A percentile compares a stretch with the other conserved stretches of the same genome.
phyloP scores from a whole-genome alignment of 805 yeast species.

The Kurtzmaniella cleridarum region DNA sequence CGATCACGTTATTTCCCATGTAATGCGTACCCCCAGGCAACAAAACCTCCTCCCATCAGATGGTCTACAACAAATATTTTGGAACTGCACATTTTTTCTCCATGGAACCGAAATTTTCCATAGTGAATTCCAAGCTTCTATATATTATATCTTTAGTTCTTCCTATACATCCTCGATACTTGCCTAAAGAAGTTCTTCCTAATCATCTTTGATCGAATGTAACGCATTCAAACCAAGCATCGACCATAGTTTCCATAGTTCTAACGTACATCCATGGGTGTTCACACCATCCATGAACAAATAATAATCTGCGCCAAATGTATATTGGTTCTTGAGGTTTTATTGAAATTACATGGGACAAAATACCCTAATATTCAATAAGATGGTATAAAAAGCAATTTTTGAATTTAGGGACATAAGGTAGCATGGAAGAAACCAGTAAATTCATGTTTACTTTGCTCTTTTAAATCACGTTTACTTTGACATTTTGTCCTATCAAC shows the following conservation, averaged over 20 bases:
- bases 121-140: slow-evolving; percentile 7
- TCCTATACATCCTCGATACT: slow-evolving; percentile 7
- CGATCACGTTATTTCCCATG: slow-evolving; percentile 6
- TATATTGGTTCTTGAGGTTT: slow-evolving; percentile 4
- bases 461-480: too few species aligned
- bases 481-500: too few species aligned
- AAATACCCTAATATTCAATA: slow-evolving; percentile 6
- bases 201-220: slow-evolving; percentile 10
- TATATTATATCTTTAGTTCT: background rate
- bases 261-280: slow-evolving; percentile 7
- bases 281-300: slow-evolving; percentile 12
- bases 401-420: too few species aligned
- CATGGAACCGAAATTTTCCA: slow-evolving; percentile 3
- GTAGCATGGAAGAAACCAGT: background rate
- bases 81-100: background rate
- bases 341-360: slow-evolving; percentile 7
- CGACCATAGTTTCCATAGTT: slow-evolving; percentile 6
- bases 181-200: slow-evolving; percentile 9
- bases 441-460: background rate
- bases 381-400: too few species aligned
- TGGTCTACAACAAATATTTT: slow-evolving; percentile 6
- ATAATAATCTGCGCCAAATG: slow-evolving; percentile 5
- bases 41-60: slow-evolving; percentile 10
- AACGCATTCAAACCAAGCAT: slow-evolving; percentile 9
- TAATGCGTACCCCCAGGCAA: slow-evolving; percentile 6